Percentiles rank a stretch among this genome's conserved stretches.
Conservation (phyloP, 73 alveolate species). For the Paramecium pentaurelia region DNA sequence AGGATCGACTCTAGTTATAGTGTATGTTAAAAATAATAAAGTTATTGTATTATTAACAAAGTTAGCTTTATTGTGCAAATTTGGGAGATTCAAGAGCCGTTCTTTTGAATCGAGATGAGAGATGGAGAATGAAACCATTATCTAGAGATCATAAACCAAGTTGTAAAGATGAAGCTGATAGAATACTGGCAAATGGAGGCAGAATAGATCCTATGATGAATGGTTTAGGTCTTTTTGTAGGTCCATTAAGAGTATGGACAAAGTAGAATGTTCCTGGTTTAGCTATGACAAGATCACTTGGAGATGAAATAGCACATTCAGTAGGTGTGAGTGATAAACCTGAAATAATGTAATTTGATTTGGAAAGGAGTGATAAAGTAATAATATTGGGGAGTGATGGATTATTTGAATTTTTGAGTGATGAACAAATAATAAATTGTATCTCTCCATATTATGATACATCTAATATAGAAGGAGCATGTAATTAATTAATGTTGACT, state of each 20-base stretch:
- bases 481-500: slow-evolving; percentile 4
- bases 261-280: slow-evolving; percentile 67
- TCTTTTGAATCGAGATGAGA: slow-evolving; percentile 51
- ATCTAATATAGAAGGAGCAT: background rate
- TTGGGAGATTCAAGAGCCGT: slow-evolving; percentile 94
- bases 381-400: slow-evolving; percentile 2
- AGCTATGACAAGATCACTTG: slow-evolving; percentile 69
- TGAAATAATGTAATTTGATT: background rate
- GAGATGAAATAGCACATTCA: slow-evolving; percentile 52
- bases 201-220: slow-evolving; percentile 77
- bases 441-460: background rate
- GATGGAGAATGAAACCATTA: slow-evolving; percentile 73
- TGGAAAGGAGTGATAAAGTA: background rate
- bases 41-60: background rate
- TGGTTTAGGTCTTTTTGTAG: slow-evolving; percentile 57
- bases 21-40: slow-evolving; percentile 9
- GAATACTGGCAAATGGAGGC: slow-evolving; percentile 84
- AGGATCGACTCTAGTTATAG: slow-evolving; percentile 70
- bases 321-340: slow-evolving; percentile 6
- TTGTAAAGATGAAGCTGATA: slow-evolving; percentile 83
- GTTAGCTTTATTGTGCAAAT: slow-evolving; percentile 75
- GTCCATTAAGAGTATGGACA: slow-evolving; percentile 73
- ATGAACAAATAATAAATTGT: background rate
- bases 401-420: background rate
- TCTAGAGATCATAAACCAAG: slow-evolving; percentile 98